phyloP scores from a whole-genome alignment of 2,329 filamentous ascomycete genomes.

The Scedosporium apiospermum region DNA sequence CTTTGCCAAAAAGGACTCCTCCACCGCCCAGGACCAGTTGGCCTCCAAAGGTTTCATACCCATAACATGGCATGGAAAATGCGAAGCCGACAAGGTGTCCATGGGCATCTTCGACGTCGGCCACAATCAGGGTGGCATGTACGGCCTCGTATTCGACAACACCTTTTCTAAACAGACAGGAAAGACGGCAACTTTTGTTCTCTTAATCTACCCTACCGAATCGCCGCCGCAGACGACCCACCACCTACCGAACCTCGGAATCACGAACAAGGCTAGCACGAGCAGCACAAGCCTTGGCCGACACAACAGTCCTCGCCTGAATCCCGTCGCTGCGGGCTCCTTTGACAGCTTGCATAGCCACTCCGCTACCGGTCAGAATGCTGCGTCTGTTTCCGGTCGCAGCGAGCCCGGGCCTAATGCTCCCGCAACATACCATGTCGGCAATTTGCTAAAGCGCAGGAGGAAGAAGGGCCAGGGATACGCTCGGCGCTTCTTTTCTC shows the following conservation, averaged over 20 bases:
- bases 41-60: slow-evolving; percentile 58
- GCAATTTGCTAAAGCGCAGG: slow-evolving; percentile 77
- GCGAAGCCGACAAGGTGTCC: slow-evolving; percentile 90
- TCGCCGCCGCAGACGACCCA: slow-evolving; percentile 66
- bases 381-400: slow-evolving; percentile 41
- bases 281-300: slow-evolving; percentile 46
- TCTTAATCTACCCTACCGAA: slow-evolving; percentile 85
- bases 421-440: slow-evolving; percentile 61
- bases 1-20: slow-evolving; percentile 46
- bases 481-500: slow-evolving; percentile 86
- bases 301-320: slow-evolving; percentile 33
- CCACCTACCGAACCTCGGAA: slow-evolving; percentile 50
- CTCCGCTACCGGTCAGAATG: slow-evolving; percentile 25
- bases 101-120: slow-evolving; percentile 81
- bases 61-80: slow-evolving; percentile 85
- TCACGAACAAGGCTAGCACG: slow-evolving; percentile 17
- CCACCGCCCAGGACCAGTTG: slow-evolving; percentile 53
- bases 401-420: slow-evolving; percentile 33
- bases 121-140: slow-evolving; percentile 74
- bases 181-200: slow-evolving; percentile 89
- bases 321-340: slow-evolving; percentile 40
- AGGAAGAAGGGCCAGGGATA: slow-evolving; percentile 92
- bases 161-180: slow-evolving; percentile 94
- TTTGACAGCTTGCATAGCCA: slow-evolving; percentile 53
- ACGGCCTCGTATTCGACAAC: slow-evolving; percentile 95